Evolutionary conservation across 441 rosid species (phyloP).

Genomic region (Pelargonium fulgidum): DNA sequence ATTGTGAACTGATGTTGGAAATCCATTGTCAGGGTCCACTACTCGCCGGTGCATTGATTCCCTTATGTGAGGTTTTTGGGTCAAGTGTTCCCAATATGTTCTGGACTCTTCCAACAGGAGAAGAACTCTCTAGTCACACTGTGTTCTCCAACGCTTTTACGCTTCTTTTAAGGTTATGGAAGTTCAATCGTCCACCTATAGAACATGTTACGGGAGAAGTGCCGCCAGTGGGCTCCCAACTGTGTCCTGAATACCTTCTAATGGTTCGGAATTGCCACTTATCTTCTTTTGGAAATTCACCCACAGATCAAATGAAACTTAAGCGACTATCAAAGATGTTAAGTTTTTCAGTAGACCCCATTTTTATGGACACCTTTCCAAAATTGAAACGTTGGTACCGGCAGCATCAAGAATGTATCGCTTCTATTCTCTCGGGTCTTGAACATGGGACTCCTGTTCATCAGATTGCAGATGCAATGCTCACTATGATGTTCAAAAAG

Average conservation of each 20-base stretch:
- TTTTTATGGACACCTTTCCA: constrained; percentile 85
- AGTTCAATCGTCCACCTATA: constrained; percentile 73
- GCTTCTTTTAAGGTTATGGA: constrained; percentile 84
- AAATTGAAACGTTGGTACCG: constrained; percentile 75
- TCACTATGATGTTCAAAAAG: constrained; percentile 82
- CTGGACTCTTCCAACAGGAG: constrained; percentile 73
- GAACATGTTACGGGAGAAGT: constrained; percentile 70
- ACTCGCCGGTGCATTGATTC: constrained; percentile 83
- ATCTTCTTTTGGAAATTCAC: constrained; percentile 55
- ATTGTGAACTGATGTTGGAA: constrained; percentile 21
- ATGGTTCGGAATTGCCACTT: constrained; percentile 69
- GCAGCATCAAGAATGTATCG: constrained; percentile 82
- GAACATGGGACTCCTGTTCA: constrained; percentile 71
- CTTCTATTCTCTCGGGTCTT: constrained; percentile 75
- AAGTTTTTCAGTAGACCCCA: constrained; percentile 39
- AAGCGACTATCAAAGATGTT: constrained; percentile 51
- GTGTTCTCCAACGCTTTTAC: constrained; percentile 89
- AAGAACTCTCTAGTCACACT: constrained; percentile 64
- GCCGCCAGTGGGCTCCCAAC: constrained; percentile 58
- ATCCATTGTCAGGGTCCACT: constrained; percentile 61
- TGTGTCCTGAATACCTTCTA: constrained; percentile 77
- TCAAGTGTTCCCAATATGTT: constrained; percentile 52
- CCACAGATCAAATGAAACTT: constrained; percentile 46
- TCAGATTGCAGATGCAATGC: constrained; percentile 79
- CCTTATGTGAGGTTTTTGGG: constrained; percentile 93